Evolutionary conservation across 2,329 filamentous ascomycete genomes (phyloP).

Genomic region (Magnaporthales sp.): DNA sequence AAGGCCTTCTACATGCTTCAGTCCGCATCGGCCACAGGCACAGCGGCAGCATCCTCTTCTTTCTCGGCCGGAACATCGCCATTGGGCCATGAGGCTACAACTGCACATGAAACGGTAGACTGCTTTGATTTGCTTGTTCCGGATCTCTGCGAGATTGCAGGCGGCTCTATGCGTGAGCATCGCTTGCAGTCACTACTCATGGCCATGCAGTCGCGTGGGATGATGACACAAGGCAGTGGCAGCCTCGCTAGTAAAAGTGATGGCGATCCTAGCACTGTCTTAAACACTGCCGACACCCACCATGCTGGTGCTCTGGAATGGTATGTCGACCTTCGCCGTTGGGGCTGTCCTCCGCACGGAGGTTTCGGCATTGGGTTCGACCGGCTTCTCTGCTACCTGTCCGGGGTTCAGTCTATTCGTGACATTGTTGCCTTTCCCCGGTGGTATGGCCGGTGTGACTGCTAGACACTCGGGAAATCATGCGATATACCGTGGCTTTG

Average conservation of each 20-base stretch:
- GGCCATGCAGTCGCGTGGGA: slow-evolving; percentile 62
- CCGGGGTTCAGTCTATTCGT: slow-evolving; percentile 71
- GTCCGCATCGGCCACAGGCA: slow-evolving; percentile 10
- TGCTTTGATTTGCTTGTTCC: slow-evolving; percentile 88
- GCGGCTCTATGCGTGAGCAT: slow-evolving; percentile 85
- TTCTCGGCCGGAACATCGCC: slow-evolving; percentile 2
- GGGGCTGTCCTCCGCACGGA: slow-evolving; percentile 86
- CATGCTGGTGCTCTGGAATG: slow-evolving; percentile 51
- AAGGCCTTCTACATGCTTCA: slow-evolving; percentile 76
- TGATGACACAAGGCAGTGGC: slow-evolving; percentile 29
- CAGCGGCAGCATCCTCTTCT: not conserved
- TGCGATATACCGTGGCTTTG: slow-evolving; percentile 2
- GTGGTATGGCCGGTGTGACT: slow-evolving; percentile 56
- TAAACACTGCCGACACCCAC: slow-evolving; percentile 5
- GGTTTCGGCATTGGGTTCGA: slow-evolving; percentile 90
- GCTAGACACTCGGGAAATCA: slow-evolving; percentile 23
- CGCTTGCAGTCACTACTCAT: slow-evolving; percentile 56
- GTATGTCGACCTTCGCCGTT: slow-evolving; percentile 83
- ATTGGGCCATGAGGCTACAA: not conserved
- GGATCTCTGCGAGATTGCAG: slow-evolving; percentile 77
- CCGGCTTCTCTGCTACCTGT: slow-evolving; percentile 73
- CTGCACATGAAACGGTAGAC: slow-evolving; percentile 53
- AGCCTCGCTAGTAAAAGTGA: slow-evolving; percentile 5
- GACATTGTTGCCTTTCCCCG: slow-evolving; percentile 83
- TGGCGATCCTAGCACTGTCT: slow-evolving; percentile 16